These are phyloP conservation scores for Saccharomycopsis synnaedendra DNA, from an alignment of 805 yeast genomes.

Conservation along the genomic window DNA sequence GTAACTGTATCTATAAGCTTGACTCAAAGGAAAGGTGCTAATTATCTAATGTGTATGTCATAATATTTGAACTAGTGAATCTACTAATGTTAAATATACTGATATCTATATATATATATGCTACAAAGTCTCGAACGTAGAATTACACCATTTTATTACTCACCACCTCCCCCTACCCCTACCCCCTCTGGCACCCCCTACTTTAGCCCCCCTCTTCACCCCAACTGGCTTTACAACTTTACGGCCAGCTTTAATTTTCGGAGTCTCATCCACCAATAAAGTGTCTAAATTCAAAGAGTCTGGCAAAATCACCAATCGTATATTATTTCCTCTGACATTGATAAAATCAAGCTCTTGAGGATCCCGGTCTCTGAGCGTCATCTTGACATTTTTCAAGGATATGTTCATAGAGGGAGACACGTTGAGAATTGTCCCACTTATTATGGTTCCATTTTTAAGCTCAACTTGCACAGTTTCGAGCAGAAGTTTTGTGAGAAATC, in stretches of 20 bases:
- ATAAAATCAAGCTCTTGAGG: constrained; percentile 55
- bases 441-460: constrained; percentile 64
- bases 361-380: constrained; percentile 55
- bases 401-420: constrained; percentile 79
- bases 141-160: too few relatives aligned
- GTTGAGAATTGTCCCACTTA: constrained; percentile 62
- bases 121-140: too few relatives aligned
- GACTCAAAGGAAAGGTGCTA: too few relatives aligned
- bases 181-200: neutral
- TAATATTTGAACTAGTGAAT: too few relatives aligned
- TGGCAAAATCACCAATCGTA: constrained; percentile 59
- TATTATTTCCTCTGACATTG: constrained; percentile 66
- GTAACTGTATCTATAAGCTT: too few relatives aligned
- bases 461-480: constrained; percentile 72
- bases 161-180: too few relatives aligned
- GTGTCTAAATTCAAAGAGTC: constrained; percentile 42
- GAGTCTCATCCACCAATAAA: constrained; percentile 31
- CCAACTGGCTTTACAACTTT: constrained; percentile 4
- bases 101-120: too few relatives aligned
- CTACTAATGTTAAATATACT: too few relatives aligned
- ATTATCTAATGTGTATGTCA: too few relatives aligned
- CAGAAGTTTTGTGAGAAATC: constrained; percentile 64
- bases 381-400: constrained; percentile 54
- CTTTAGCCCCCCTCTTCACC: neutral
- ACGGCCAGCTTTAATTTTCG: constrained; percentile 23